Percentiles rank a stretch among this genome's conserved stretches.
Evolutionary conservation across 768 basidiomycete species (phyloP).

Genomic region (Tephrocybe sp.): DNA sequence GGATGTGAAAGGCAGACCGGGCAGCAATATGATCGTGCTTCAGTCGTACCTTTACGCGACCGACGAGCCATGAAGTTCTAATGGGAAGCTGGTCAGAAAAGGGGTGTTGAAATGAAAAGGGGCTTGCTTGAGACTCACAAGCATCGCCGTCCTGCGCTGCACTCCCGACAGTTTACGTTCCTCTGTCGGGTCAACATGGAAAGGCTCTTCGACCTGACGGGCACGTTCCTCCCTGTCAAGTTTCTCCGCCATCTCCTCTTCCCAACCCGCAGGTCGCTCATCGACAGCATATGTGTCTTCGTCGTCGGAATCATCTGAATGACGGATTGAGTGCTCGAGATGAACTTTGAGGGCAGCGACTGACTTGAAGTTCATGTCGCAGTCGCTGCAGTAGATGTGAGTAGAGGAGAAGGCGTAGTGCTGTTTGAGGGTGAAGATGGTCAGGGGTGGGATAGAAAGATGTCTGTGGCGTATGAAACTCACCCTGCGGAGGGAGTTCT

Average conservation of each 20-base stretch:
- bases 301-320: constrained; percentile 12
- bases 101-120: background rate
- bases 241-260: constrained; percentile 9
- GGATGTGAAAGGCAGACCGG: constrained; percentile 10
- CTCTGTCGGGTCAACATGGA: background rate
- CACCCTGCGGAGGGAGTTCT: constrained; percentile 8
- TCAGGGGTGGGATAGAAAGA: background rate
- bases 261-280: constrained; percentile 9
- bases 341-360: constrained; percentile 7
- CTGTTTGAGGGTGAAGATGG: background rate
- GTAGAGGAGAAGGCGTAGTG: constrained; percentile 5
- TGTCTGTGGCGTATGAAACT: background rate
- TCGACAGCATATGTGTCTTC: constrained; percentile 2
- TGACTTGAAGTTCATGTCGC: constrained; percentile 9
- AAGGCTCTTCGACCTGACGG: background rate
- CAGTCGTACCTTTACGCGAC: background rate
- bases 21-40: constrained; percentile 7
- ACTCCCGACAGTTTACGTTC: constrained; percentile 1
- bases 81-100: background rate
- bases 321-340: constrained; percentile 5
- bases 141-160: constrained; percentile 8
- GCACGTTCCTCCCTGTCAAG: constrained; percentile 6
- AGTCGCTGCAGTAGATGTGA: constrained; percentile 10
- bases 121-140: constrained; percentile 9
- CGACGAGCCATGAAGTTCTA: constrained; percentile 12